phyloP scores from a whole-genome alignment of 2,329 filamentous ascomycete genomes.

The Fusarium palustre region DNA sequence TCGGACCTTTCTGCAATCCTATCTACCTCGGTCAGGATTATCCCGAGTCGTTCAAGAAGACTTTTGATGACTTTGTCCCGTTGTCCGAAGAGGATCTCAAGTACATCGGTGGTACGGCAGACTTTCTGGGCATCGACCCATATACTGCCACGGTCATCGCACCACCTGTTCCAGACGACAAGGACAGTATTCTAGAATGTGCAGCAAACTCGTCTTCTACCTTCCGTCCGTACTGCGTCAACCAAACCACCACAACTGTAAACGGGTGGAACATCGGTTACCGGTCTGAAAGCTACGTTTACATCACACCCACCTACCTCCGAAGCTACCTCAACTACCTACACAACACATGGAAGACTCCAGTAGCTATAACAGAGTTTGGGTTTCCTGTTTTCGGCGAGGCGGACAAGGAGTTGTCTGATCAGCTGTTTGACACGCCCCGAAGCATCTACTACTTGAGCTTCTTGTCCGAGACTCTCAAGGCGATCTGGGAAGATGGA shows the following conservation, averaged over 20 bases:
- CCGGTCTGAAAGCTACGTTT: slow-evolving; percentile 66
- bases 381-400: slow-evolving; percentile 67
- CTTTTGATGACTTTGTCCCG: slow-evolving; percentile 58
- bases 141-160: slow-evolving; percentile 69
- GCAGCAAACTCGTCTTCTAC: slow-evolving; percentile 58
- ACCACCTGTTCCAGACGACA: slow-evolving; percentile 52
- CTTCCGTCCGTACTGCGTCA: slow-evolving; percentile 65
- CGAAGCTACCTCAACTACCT: slow-evolving; percentile 67
- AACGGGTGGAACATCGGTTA: slow-evolving; percentile 71
- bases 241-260: slow-evolving; percentile 58
- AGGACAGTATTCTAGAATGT: slow-evolving; percentile 60
- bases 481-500: slow-evolving; percentile 66
- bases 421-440: slow-evolving; percentile 66
- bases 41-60: slow-evolving; percentile 59
- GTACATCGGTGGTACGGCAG: slow-evolving; percentile 62
- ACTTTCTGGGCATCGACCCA: slow-evolving; percentile 68
- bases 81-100: slow-evolving; percentile 62
- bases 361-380: slow-evolving; percentile 65
- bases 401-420: slow-evolving; percentile 55
- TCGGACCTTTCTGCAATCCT: slow-evolving; percentile 65
- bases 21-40: slow-evolving; percentile 65
- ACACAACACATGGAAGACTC: slow-evolving; percentile 67
- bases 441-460: slow-evolving; percentile 66
- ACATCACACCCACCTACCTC: slow-evolving; percentile 69
- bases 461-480: slow-evolving; percentile 66